phyloP scores from a whole-genome alignment of 345 rosid species.

The Eucalyptus curtisii region DNA sequence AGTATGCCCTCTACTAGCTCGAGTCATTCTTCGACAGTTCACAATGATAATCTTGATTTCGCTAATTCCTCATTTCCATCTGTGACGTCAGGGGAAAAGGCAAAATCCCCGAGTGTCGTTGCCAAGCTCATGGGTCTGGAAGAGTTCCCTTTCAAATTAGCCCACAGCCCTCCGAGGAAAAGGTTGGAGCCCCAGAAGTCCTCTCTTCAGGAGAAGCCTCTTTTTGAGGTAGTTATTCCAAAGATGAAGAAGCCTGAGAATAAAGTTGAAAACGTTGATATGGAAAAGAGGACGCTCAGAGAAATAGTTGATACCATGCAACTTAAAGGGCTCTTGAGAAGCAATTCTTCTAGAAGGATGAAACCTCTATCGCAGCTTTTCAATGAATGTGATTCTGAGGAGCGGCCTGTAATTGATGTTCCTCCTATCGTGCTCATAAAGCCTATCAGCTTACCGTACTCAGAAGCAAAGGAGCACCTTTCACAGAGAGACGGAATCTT shows the following conservation, averaged over 20 bases:
- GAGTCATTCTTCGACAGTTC: slow-evolving; percentile 35
- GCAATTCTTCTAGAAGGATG: slow-evolving; percentile 7
- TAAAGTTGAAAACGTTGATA: slow-evolving; percentile 2
- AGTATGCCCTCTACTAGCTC: slow-evolving; percentile 62
- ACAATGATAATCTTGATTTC: slow-evolving; percentile 14
- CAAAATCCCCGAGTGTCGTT: slow-evolving; percentile 39
- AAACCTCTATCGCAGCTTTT: slow-evolving; percentile 22
- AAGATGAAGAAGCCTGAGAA: slow-evolving; percentile 21
- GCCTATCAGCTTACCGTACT: not conserved
- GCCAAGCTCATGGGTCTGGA: slow-evolving; percentile 96
- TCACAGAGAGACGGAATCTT: slow-evolving; percentile 1
- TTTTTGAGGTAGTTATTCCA: slow-evolving; percentile 15
- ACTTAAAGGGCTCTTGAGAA: slow-evolving; percentile 25
- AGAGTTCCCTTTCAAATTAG: slow-evolving; percentile 30
- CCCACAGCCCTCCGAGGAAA: not conserved
- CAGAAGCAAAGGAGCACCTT: slow-evolving; percentile 7
- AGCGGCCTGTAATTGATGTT: not conserved
- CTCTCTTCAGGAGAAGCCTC: slow-evolving; percentile 1
- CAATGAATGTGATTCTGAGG: not conserved
- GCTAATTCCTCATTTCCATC: slow-evolving; percentile 17
- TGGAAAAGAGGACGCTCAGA: slow-evolving; percentile 14
- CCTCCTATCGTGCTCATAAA: not conserved
- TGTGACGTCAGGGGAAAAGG: slow-evolving; percentile 12
- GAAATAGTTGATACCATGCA: slow-evolving; percentile 42
- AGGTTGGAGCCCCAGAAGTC: slow-evolving; percentile 8